Conservation (phyloP, 108 stramenopile species). For the Thalassiosira profunda region DNA sequence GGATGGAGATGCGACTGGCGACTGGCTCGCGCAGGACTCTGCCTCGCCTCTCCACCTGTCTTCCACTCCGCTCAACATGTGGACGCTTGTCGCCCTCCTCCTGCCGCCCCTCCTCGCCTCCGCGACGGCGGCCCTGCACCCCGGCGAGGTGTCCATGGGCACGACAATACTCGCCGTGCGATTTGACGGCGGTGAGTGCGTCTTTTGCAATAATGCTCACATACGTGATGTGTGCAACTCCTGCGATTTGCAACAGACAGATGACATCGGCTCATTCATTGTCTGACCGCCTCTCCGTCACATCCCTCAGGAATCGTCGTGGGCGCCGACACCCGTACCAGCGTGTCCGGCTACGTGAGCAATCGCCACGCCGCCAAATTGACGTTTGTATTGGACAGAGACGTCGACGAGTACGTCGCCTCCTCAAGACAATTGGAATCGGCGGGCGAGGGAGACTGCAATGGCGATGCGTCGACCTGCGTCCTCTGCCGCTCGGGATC, state of each 20-base stretch:
- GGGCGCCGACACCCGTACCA: conserved; percentile 53
- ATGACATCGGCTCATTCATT: too few species aligned
- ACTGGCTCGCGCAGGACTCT: too few species aligned
- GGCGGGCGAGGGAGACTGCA: neutral
- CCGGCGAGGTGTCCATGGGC: conserved; percentile 68
- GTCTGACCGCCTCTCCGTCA: too few species aligned
- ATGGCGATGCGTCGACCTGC: conserved; percentile 57
- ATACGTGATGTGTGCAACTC: too few species aligned
- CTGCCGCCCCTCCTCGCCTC: too few species aligned
- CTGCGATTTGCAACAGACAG: too few species aligned
- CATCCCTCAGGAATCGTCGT: conserved; percentile 2
- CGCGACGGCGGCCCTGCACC: conserved; percentile 1
- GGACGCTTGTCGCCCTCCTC: too few species aligned
- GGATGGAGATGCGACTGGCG: too few species aligned
- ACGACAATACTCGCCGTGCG: conserved; percentile 84
- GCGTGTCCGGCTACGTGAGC: conserved; percentile 67
- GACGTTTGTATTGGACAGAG: conserved; percentile 53
- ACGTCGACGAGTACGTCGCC: conserved; percentile 29
- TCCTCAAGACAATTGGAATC: too few species aligned
- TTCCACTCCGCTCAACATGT: neutral
- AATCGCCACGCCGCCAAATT: conserved; percentile 85
- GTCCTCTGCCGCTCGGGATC: conserved; percentile 84
- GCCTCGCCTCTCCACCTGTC: too few species aligned
- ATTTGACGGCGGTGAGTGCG: conserved; percentile 66
- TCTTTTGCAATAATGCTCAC: too few species aligned